Conservation (phyloP, 2,329 filamentous ascomycete genomes). For the Diaporthe nobilis region DNA sequence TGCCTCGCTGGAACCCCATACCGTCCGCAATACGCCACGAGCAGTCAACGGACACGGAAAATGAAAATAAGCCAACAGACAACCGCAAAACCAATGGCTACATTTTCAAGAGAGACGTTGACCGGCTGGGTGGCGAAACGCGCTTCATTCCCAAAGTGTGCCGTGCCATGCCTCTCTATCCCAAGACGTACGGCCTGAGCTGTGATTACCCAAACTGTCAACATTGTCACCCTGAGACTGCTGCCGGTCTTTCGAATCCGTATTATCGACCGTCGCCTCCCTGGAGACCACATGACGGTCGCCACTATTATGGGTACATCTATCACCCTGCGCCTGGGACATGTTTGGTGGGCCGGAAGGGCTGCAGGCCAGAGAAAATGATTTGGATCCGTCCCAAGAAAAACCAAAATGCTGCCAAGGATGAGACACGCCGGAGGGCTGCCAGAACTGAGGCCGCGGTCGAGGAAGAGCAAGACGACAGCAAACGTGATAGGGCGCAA, state of each 20-base stretch:
- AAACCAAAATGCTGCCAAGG: background rate
- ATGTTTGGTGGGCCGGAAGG: background rate
- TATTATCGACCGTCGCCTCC: background rate
- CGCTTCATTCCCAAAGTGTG: background rate
- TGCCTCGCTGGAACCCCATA: constrained; percentile 25
- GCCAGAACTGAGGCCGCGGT: background rate
- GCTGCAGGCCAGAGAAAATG: constrained; percentile 18
- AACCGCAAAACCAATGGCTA: background rate
- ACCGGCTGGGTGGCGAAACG: background rate
- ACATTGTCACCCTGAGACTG: constrained; percentile 3
- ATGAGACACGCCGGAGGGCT: constrained; percentile 1
- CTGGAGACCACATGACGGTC: accelerated
- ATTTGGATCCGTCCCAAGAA: background rate
- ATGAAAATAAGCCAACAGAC: background rate
- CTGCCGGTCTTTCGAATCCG: too few species aligned
- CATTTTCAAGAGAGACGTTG: background rate
- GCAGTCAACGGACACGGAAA: background rate
- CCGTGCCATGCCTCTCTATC: constrained; percentile 14
- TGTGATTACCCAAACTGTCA: background rate
- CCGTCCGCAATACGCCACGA: constrained; percentile 11
- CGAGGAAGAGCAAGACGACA: background rate
- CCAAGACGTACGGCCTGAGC: constrained; percentile 14
- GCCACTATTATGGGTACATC: background rate
- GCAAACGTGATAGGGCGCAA: background rate
- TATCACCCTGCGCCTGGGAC: background rate